Percentiles rank a stretch among this genome's conserved stretches.
phyloP scores from a whole-genome alignment of 2,329 filamentous ascomycete species.

The Colletotrichum cordylinicola region DNA sequence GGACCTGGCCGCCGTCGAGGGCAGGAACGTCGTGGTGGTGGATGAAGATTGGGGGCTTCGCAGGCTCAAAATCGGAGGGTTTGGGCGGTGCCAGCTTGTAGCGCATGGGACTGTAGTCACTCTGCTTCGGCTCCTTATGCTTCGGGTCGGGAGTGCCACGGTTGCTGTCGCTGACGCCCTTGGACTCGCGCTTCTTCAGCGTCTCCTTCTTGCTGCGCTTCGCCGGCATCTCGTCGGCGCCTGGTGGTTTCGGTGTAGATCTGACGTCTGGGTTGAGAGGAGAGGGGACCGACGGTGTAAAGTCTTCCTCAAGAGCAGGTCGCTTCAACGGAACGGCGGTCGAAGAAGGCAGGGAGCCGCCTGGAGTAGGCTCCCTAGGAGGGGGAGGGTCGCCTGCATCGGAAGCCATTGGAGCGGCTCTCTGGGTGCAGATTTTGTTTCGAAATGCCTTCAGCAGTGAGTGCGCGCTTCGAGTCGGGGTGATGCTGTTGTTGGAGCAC shows the following conservation, averaged over 20 bases:
- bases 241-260: constrained; percentile 35
- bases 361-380: constrained; percentile 47
- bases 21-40: constrained; percentile 58
- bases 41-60: constrained; percentile 63
- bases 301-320: constrained; percentile 66
- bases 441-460: constrained; percentile 4
- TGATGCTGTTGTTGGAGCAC: not conserved
- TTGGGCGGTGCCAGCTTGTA: constrained; percentile 72
- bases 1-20: constrained; percentile 54
- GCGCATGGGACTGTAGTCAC: constrained; percentile 58
- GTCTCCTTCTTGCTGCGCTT: constrained; percentile 68
- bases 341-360: constrained; percentile 39
- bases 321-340: constrained; percentile 69
- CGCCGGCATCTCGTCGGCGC: constrained; percentile 36
- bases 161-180: constrained; percentile 55
- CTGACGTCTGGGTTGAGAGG: constrained; percentile 74
- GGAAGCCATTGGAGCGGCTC: constrained; percentile 34
- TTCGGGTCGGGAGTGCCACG: constrained; percentile 65
- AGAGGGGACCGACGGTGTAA: constrained; percentile 74
- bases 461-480: not conserved
- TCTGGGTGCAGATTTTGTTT: not conserved
- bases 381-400: constrained; percentile 44
- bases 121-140: constrained; percentile 37
- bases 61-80: constrained; percentile 64
- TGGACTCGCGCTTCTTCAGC: constrained; percentile 72